A percentile compares a stretch with the other conserved stretches of the same genome.
Conservation (phyloP, 2,329 filamentous ascomycete genomes). For the Pseudodiploospora longispora region DNA sequence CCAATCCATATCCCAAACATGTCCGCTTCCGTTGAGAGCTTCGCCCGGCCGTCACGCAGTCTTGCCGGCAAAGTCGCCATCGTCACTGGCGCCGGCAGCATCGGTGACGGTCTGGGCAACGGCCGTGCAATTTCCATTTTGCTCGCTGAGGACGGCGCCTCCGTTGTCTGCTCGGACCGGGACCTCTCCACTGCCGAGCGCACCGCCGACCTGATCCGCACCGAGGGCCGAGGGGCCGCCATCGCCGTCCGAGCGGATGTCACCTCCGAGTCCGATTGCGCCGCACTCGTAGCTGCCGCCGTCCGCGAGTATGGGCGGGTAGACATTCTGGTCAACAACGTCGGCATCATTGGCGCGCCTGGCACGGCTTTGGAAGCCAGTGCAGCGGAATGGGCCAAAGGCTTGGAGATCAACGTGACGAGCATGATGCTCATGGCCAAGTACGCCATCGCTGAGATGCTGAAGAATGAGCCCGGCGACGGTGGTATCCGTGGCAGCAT, state of each 20-base stretch:
- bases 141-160: conserved; percentile 49
- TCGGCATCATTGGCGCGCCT: conserved; percentile 50
- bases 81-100: conserved; percentile 25
- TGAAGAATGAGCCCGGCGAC: conserved; percentile 32
- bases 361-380: conserved; percentile 56
- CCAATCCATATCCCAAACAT: too few species aligned
- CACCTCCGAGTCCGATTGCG: conserved; percentile 44
- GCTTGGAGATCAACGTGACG: conserved; percentile 53
- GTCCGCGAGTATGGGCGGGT: conserved; percentile 44
- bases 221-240: conserved; percentile 30
- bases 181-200: conserved; percentile 39
- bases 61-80: conserved; percentile 18
- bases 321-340: conserved; percentile 58
- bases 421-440: conserved; percentile 60
- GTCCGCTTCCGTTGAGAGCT: too few species aligned
- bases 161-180: conserved; percentile 51
- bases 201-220: conserved; percentile 45
- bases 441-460: conserved; percentile 53
- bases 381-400: conserved; percentile 47
- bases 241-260: conserved; percentile 44
- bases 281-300: conserved; percentile 31
- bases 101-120: conserved; percentile 51
- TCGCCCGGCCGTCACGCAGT: conserved; percentile 15
- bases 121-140: conserved; percentile 50
- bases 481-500: conserved; percentile 41